A percentile compares a stretch with the other conserved stretches of the same genome.
phyloP scores from a whole-genome alignment of 1,284 basidiomycete genomes.

The Peniophora sp. region DNA sequence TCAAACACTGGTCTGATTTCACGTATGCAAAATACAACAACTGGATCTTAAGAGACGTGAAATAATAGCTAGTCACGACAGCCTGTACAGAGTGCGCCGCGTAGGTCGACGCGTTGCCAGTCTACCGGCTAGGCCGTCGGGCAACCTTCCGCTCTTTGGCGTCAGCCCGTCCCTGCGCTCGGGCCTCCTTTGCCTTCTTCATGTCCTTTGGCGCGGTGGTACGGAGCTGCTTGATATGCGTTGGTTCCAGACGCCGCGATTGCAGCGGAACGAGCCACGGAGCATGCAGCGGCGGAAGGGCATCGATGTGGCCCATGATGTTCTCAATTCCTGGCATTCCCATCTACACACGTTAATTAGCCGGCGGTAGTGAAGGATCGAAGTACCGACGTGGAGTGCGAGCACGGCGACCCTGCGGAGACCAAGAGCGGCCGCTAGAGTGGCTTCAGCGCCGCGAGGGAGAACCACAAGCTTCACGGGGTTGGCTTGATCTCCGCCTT shows the following conservation, averaged over 20 bases:
- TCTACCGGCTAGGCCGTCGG: conserved; percentile 21
- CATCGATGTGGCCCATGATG: conserved; percentile 34
- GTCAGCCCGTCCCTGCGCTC: conserved; percentile 45
- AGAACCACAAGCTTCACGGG: conserved; percentile 30
- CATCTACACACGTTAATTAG: conserved; percentile 18
- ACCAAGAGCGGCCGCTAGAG: conserved; percentile 57
- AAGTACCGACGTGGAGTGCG: conserved; percentile 45
- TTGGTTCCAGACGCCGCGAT: conserved; percentile 42
- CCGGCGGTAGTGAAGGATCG: not conserved
- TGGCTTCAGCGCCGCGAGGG: conserved; percentile 60
- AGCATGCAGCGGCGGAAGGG: conserved; percentile 45
- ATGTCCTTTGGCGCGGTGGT: conserved; percentile 79
- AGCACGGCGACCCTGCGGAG: conserved; percentile 66
- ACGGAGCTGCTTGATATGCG: conserved; percentile 81
- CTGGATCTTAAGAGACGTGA: too few relatives aligned
- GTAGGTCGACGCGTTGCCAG: too few relatives aligned
- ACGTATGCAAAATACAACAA: too few relatives aligned
- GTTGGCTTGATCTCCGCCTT: conserved; percentile 44
- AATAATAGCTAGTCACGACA: too few relatives aligned
- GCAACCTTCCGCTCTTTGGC: conserved; percentile 34
- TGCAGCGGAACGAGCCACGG: conserved; percentile 44
- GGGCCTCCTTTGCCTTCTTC: conserved; percentile 58
- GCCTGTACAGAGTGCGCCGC: too few relatives aligned
- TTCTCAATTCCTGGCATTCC: conserved; percentile 28
- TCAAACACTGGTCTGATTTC: too few relatives aligned